Conservation (phyloP, 148 eudicot genomes). For the Agrostemma githago region DNA sequence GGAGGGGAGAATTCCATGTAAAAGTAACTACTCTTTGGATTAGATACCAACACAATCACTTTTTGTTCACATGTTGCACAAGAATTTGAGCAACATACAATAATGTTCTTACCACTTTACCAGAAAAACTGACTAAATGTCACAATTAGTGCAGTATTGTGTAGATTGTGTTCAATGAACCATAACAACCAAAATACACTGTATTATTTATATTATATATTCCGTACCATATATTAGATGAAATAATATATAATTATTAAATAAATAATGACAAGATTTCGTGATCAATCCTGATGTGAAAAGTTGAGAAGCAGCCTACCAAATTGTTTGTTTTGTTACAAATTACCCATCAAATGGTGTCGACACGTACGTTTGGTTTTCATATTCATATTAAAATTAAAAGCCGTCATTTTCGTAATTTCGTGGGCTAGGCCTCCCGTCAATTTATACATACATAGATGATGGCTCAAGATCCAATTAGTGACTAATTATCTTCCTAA, state of each 20-base stretch:
- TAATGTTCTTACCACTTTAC: neutral
- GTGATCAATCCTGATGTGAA: neutral
- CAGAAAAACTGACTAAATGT: neutral
- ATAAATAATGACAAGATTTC: neutral
- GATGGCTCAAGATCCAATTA: neutral
- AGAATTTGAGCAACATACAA: no score
- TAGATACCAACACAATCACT: no score
- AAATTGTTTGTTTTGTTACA: neutral
- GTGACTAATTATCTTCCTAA: neutral
- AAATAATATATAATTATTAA: no score
- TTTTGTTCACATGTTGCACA: no score
- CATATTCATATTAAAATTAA: neutral
- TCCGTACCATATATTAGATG: no score
- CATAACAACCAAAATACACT: neutral
- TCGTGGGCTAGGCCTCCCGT: neutral
- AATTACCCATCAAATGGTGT: neutral
- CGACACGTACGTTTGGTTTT: neutral
- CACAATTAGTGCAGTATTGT: neutral
- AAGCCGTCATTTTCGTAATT: neutral
- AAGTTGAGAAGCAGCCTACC: neutral
- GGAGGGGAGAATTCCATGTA: no score
- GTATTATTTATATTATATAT: neutral
- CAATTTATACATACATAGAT: no score
- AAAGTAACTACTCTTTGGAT: no score
- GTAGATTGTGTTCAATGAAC: neutral